phyloP scores from a whole-genome alignment of 495 filamentous ascomycete species.

The Penicillium parvum region DNA sequence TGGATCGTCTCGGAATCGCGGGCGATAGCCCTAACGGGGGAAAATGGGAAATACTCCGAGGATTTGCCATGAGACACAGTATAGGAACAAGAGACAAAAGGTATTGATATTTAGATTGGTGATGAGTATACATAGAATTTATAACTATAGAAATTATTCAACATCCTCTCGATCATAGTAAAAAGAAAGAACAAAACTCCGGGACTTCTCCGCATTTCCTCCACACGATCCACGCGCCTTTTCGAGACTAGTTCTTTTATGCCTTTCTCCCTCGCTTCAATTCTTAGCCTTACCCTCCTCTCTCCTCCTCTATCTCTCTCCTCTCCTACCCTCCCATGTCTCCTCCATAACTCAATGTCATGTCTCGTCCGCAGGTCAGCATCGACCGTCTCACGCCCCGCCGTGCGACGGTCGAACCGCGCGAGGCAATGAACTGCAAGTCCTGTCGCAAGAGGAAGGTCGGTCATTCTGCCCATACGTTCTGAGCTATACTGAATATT shows the following conservation, averaged over 20 bases:
- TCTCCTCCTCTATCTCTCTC: slow-evolving; percentile 4
- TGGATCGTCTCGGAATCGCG: slow-evolving; percentile 7
- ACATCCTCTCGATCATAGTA: too few relatives aligned
- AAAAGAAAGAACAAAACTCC: too few relatives aligned
- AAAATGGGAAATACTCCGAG: slow-evolving; percentile 9
- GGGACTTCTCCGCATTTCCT: slow-evolving; percentile 11
- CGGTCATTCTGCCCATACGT: background rate
- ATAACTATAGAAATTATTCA: too few relatives aligned
- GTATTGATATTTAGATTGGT: too few relatives aligned
- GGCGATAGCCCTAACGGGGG: slow-evolving; percentile 10
- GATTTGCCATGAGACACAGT: background rate
- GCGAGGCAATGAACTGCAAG: slow-evolving; percentile 93
- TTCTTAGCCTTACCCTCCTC: background rate
- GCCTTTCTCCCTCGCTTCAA: slow-evolving; percentile 9
- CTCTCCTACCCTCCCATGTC: too few relatives aligned
- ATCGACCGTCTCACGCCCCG: slow-evolving; percentile 77
- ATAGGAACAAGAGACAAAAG: background rate
- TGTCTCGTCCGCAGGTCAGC: slow-evolving; percentile 76
- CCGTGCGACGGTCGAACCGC: slow-evolving; percentile 67
- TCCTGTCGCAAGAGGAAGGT: slow-evolving; percentile 88
- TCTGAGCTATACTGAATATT: background rate
- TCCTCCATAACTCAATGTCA: slow-evolving; percentile 23
- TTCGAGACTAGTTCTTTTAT: slow-evolving; percentile 3
- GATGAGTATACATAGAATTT: too few relatives aligned
- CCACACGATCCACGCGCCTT: background rate